phyloP scores from a whole-genome alignment of 495 filamentous ascomycete genomes.

The Neurospora intermedia region DNA sequence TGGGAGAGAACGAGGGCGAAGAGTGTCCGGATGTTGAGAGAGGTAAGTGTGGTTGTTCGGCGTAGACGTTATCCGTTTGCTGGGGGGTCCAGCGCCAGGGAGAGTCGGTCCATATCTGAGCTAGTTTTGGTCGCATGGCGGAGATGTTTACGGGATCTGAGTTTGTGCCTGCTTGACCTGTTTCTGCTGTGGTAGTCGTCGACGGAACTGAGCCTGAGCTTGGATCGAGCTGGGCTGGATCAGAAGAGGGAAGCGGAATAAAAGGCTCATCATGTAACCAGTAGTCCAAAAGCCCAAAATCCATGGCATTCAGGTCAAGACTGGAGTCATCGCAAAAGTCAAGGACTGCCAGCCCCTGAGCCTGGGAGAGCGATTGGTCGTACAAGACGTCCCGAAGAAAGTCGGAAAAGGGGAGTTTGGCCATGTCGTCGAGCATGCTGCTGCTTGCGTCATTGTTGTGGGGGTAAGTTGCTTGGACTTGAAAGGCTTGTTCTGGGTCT shows the following conservation, averaged over 20 bases:
- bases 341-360: slow-evolving; percentile 27
- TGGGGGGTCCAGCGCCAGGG: slow-evolving; percentile 46
- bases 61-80: slow-evolving; percentile 38
- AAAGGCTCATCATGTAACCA: slow-evolving; percentile 18
- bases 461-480: slow-evolving; percentile 6
- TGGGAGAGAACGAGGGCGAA: not conserved
- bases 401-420: slow-evolving; percentile 21
- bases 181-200: not conserved
- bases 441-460: not conserved
- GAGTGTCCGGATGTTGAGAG: slow-evolving; percentile 13
- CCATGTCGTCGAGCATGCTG: slow-evolving; percentile 8
- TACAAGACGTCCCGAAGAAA: slow-evolving; percentile 29
- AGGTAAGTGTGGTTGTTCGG: slow-evolving; percentile 44
- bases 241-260: not conserved
- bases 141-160: slow-evolving; percentile 23
- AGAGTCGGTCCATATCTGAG: slow-evolving; percentile 33
- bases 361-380: slow-evolving; percentile 21
- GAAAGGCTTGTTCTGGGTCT: not conserved
- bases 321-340: slow-evolving; percentile 43
- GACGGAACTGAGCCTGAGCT: not conserved
- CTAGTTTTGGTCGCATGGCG: slow-evolving; percentile 21
- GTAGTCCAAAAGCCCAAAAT: slow-evolving; percentile 46
- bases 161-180: slow-evolving; percentile 1
- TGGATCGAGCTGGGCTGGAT: not conserved
- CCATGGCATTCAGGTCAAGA: slow-evolving; percentile 49